Evolutionary conservation across 73 alveolate species (phyloP), one percentile per base, ranked within the genome.

Genomic region (Paraurostyla sp.): DNA sequence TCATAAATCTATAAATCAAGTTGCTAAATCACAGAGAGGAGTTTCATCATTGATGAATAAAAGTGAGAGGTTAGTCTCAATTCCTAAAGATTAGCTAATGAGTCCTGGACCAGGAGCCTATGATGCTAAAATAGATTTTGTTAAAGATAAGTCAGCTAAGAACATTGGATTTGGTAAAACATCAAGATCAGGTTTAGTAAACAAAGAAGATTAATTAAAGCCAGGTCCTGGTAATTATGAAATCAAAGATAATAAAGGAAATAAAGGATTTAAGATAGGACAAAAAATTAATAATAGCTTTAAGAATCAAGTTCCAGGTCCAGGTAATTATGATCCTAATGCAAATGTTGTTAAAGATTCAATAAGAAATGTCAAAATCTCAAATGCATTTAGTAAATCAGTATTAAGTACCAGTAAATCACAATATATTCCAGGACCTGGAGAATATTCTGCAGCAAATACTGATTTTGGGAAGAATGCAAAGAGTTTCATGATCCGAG

Each of bases 221-320:
- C 82, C 82, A 3, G 86, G 86, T 0, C 86, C 86, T 45, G 86
- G 71, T 25, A 48, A 48, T 73, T 73, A 73, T 73, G 71, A 73
- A 3, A 7, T 73, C 2, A 51, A 51, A 15, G 27, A 46, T 25
- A 4, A 42, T 0, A 22, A 43, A 25, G 30, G 52, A 11, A 46
- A 22, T 3, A 23, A 45, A 73, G 13, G 71, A 0, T 73, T 45
- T 27, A 25, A n/a, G 29, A 73, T 73, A 1, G 71, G 86, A 2
- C 25, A 11, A 3, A 43, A 49, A 29, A 43, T 49, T 25, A 73
- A 73, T 38, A 7, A 40, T 9, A 13, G 54, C 1, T 3, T 49
- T 9, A 73, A 73, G 25, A 43, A 73, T 23, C 7, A 40, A 2
- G 27, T 22, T 1, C 86, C 86, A 16, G 86, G 86, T 22, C 86